Conservation (phyloP, 2,329 filamentous ascomycete genomes). For the Nemania abortiva region DNA sequence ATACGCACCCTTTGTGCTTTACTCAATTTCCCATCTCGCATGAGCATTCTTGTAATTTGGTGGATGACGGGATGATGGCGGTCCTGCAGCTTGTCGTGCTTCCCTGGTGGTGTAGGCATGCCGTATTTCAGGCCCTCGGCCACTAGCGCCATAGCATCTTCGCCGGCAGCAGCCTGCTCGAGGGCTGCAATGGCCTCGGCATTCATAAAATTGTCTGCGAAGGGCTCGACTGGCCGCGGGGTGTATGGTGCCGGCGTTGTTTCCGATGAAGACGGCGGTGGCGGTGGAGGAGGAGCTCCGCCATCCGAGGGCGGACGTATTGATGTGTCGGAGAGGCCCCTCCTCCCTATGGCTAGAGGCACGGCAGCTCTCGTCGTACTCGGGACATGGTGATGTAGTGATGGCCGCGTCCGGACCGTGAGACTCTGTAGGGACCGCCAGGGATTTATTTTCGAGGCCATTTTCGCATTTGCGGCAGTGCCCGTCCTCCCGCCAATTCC, state of each 20-base stretch:
- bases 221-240: constrained; percentile 40
- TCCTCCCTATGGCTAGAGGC: constrained; percentile 31
- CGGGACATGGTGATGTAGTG: constrained; percentile 2
- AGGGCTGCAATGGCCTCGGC: constrained; percentile 47
- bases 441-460: constrained; percentile 51
- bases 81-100: constrained; percentile 73
- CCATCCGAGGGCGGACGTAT: constrained; percentile 35
- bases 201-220: constrained; percentile 49
- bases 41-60: constrained; percentile 90
- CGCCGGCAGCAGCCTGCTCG: constrained; percentile 48
- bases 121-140: constrained; percentile 80
- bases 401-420: constrained; percentile 47
- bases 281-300: constrained; percentile 16
- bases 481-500: constrained; percentile 39
- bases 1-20: constrained; percentile 81
- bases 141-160: constrained; percentile 47
- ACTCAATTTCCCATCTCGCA: constrained; percentile 91
- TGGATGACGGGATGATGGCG: constrained; percentile 87
- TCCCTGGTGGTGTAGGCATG: constrained; percentile 71
- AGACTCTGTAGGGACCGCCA: constrained; percentile 49
- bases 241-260: constrained; percentile 27
- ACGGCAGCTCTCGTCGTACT: constrained; percentile 9
- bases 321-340: constrained; percentile 42
- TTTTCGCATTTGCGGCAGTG: constrained; percentile 36
- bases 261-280: constrained; percentile 18